Base-by-base conservation (phyloP, 805 yeast genomes). In the Nakazawaea ishiwadae region DNA sequence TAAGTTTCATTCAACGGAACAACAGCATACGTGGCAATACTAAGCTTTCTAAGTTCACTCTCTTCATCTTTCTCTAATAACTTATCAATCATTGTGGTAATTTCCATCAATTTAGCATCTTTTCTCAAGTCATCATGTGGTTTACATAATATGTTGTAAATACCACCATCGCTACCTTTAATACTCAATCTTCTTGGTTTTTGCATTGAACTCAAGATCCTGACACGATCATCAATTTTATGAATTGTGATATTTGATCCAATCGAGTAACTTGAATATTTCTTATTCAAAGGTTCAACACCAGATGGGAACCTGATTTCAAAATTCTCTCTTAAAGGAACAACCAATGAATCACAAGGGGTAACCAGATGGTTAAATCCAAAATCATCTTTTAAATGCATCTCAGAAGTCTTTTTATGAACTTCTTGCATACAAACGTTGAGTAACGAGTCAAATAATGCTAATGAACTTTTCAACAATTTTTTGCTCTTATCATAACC, bases 81-180 rank as follows among this genome's bases (percentile, higher is more conserved):
- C 49, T 86, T 75, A 55, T 90, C 90, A 59, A 93, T 79, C 60
- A 89, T 83, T 1, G 87, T 78, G 0, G 97, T 87, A 51, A 93
- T 83, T 51, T 95, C 93, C 84, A 89, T 84, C 39, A 91, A 77
- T 51, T 95, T 84, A 4, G 96, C 93, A 66, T 95, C 99, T 55
- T 95, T 95, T 48, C 98, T 67, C 15, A 95, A 81, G 63, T 93
- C 99, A 60, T 93, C 99, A 47, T 79, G 75, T 7, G 82, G 79
- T 55, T 93, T 93, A 51, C 95, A 81, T 63, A 93, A 71, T 12
- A 93, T 70, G 15, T 82, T 74, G 56, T 90, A 90, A 1, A 66
- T 59, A n/a, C 63, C 62, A 7, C 91, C 90, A 60, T 91, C 86
- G 2, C 86, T 77, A 0, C 98, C 99, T 30, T 76, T 60, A 3